Base-by-base conservation (phyloP, 1,284 basidiomycete genomes). In the Irpex sp. region DNA sequence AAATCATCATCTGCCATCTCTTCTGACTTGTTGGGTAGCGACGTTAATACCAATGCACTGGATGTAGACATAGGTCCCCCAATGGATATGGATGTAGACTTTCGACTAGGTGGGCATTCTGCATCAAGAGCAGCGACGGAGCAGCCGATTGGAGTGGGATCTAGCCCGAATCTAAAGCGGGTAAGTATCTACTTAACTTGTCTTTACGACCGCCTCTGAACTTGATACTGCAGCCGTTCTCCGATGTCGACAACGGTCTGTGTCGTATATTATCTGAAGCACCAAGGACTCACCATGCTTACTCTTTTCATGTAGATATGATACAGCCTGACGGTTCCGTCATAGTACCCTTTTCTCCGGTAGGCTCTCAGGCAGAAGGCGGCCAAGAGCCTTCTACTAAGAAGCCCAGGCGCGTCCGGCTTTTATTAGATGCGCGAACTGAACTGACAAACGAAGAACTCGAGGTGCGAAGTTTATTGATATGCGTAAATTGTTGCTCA, bases 381-480 rank as follows among this genome's bases (percentile, higher is more conserved):
- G 71, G 79, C 76, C 63, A 77, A 73, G 19, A 78, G 77, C 58
- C 67, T 3, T 7, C 19, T 31, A 11, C 31, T 3, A 73, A 69
- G 62, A 77, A 73, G 61, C 52, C 69, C 5, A 81, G 79, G 66
- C 76, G 76, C n/a, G 74, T 75, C 8, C 67, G 75, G 37, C 60
- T 78, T 7, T 67, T 80, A 1, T 63, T 93, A 4, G 92, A 93
- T 73, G 74, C 79, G 5, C 81, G 88, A 64, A 93, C 85, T 4
- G 91, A 93, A 70, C 76, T 93, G 34, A 90, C 89, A 2, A 89
- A 93, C 64, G 87, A 90, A 13, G 91, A 93, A 75, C 75, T 93
- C 48, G 89, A 87, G 78, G 91, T 86, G 57, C 15, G 36, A 47
- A 3, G 44, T 36, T 48, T 5, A 37, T 47, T 44, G 9, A 48